Base-by-base conservation (phyloP, 495 filamentous ascomycete species). In the Talaromyces liani region DNA sequence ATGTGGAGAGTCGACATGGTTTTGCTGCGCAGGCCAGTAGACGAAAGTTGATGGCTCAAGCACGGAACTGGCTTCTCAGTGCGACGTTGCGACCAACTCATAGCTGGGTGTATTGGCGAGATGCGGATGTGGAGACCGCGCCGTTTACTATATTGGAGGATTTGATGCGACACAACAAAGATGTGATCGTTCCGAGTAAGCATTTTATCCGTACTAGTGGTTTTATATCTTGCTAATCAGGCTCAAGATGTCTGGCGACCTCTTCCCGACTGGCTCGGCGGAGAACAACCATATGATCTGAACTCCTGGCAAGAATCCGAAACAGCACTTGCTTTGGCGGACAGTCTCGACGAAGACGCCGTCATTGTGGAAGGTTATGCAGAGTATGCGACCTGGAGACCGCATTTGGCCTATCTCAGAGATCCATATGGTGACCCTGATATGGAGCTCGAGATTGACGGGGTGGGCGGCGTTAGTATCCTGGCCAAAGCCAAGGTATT, bases 261-360 rank as follows among this genome's bases (percentile, higher is more conserved):
- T 9, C 84, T 99, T 62, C 95, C 95, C 9, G 95, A 99, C 74
- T 99, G 95, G 95, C 90, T 99, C 41, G 95, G 95, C 31, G 95
- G 95, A 70, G 95, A 99, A 72, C 95, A 99, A 71, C 95, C 95
- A 0, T 99, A 99, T 70, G 95, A 99, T 78, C 77, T 99, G 71
- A 99, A 99, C 69, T 97, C 93, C 1, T 99, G 95, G 95, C 95
- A 98, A 74, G 95, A 99, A 74, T 98, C 95, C 0, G 95, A 99
- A 66, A 98, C 95, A 0, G 95, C 95, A 0, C 79, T 99, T 54
- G 90, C 91, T 4, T 84, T 99, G 25, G 95, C 95, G 14, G 93
- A 98, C 63, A 96, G 91, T 1, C 82, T 99, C 20, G 95, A 99
- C 64, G 95, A 99, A 73, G 95, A 99, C 75, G 95, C 95, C 0